Evolutionary conservation across 1,284 basidiomycete genomes (phyloP).

Genomic region (Marasmius oreades): DNA sequence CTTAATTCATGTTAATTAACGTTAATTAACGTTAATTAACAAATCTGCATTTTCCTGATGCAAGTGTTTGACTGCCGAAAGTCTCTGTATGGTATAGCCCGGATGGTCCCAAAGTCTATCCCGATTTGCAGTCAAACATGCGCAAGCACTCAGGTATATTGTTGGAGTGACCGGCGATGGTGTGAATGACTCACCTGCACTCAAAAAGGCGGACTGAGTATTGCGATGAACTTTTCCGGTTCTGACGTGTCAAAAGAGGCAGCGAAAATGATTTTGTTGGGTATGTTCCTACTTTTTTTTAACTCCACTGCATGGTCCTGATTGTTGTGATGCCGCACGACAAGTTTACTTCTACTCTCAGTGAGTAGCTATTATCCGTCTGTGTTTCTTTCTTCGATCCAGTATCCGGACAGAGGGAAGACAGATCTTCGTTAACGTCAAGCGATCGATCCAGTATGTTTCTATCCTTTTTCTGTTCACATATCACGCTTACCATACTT

Average conservation of each 20-base stretch:
- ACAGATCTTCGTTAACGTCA: constrained; percentile 66
- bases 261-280: constrained; percentile 69
- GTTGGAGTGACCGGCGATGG: constrained; percentile 72
- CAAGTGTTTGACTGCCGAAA: too few species aligned
- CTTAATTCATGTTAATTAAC: too few species aligned
- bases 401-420: constrained; percentile 46
- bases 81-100: too few species aligned
- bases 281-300: constrained; percentile 27
- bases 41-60: too few species aligned
- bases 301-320: background rate
- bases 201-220: constrained; percentile 73
- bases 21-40: too few species aligned
- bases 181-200: constrained; percentile 67
- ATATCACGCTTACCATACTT: background rate
- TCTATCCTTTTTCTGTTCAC: background rate
- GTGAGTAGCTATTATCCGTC: constrained; percentile 34
- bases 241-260: constrained; percentile 74
- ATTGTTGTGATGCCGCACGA: constrained; percentile 31
- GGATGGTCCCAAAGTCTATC: too few species aligned
- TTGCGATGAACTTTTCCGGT: constrained; percentile 73
- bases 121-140: constrained; percentile 52
- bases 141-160: constrained; percentile 66
- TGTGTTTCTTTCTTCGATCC: background rate
- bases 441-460: constrained; percentile 61
- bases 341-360: constrained; percentile 69